A percentile compares a stretch with the other conserved stretches of the same genome.
These are phyloP conservation scores for Circinella minor DNA, from an alignment of 371 early-diverging fungal species.

Conservation along the genomic window DNA sequence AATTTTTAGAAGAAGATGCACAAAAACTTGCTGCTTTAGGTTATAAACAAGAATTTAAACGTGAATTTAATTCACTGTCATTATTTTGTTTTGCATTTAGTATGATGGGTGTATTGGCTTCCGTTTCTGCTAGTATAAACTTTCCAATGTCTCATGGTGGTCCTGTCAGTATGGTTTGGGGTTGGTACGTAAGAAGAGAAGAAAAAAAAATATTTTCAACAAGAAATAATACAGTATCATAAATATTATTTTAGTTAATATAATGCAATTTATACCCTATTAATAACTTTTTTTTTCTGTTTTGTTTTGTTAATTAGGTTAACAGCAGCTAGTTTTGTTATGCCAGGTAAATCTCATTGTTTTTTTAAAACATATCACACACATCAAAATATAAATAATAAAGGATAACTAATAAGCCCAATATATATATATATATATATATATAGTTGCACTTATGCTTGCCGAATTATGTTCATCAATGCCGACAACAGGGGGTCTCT, in stretches of 20 bases:
- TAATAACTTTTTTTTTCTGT: neutral
- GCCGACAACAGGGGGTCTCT: constrained; percentile 22
- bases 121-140: constrained; percentile 22
- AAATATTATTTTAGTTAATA: no score
- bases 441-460: constrained; percentile 19
- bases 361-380: neutral
- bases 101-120: constrained; percentile 39
- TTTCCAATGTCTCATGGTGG: constrained; percentile 25
- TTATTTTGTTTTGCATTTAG: constrained; percentile 39
- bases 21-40: constrained; percentile 39
- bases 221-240: no score
- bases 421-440: no score
- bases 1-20: constrained; percentile 35
- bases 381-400: neutral
- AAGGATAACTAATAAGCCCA: neutral
- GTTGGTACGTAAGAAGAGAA: neutral
- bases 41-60: constrained; percentile 48
- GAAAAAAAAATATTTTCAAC: no score
- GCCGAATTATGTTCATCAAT: constrained; percentile 17
- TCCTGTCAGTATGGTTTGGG: constrained; percentile 17
- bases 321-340: constrained; percentile 11
- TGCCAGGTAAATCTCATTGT: neutral
- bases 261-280: no score
- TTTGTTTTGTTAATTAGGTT: neutral
- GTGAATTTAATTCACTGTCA: constrained; percentile 38